Evolutionary conservation across 306 rosid species (phyloP).

Genomic region (Urtica urens): DNA sequence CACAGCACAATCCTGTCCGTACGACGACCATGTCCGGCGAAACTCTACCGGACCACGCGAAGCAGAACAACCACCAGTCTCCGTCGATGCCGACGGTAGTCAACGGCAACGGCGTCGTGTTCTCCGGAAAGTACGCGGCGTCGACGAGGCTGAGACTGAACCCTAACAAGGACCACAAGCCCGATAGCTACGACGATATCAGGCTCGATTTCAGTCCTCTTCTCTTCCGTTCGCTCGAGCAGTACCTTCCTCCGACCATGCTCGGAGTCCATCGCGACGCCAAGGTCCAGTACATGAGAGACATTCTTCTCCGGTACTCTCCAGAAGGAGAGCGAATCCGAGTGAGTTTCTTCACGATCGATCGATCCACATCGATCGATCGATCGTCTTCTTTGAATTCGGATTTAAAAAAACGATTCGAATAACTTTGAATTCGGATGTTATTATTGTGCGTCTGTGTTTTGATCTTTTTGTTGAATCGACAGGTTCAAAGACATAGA

Average conservation of each 20-base stretch:
- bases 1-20: neutral
- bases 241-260: slow-evolving; percentile 51
- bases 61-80: slow-evolving; percentile 30
- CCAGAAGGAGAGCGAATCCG: slow-evolving; percentile 64
- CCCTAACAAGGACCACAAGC: slow-evolving; percentile 54
- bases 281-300: slow-evolving; percentile 64
- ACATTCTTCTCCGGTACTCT: slow-evolving; percentile 53
- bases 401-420: neutral
- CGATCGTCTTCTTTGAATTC: too few species aligned
- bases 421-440: neutral
- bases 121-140: slow-evolving; percentile 11
- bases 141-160: slow-evolving; percentile 34
- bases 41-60: slow-evolving; percentile 35
- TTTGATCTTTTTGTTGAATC: slow-evolving; percentile 15
- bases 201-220: slow-evolving; percentile 62
- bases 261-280: slow-evolving; percentile 47
- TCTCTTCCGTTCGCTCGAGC: slow-evolving; percentile 73
- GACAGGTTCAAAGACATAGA: slow-evolving; percentile 67
- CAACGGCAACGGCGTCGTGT: slow-evolving; percentile 29
- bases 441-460: neutral
- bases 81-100: slow-evolving; percentile 15
- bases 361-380: too few species aligned
- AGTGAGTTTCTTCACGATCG: slow-evolving; percentile 19
- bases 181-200: slow-evolving; percentile 71
- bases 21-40: slow-evolving; percentile 35